Percentiles rank a stretch among this genome's conserved stretches.
phyloP scores from a whole-genome alignment of 495 filamentous ascomycete species.

The Aspergillus cristatus region DNA sequence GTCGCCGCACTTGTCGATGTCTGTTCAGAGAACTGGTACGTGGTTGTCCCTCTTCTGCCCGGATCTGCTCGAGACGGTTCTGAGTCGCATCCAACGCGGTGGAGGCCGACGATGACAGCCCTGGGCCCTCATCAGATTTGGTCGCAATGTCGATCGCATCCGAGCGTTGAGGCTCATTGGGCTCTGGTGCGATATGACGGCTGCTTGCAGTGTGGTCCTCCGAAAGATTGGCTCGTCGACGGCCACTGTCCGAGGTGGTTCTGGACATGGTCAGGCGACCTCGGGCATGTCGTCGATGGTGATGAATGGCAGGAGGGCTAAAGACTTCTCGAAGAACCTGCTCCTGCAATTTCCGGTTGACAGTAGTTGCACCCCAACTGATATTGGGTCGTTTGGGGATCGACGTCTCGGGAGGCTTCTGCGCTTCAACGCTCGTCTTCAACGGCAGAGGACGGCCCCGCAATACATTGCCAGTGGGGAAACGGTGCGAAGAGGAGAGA shows the following conservation, averaged over 20 bases:
- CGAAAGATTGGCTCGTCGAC: conserved; percentile 22
- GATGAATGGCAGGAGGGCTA: conserved; percentile 68
- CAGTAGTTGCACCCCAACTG: conserved; percentile 92
- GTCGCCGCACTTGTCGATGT: conserved; percentile 35
- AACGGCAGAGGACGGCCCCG: conserved; percentile 1
- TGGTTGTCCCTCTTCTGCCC: conserved; percentile 18
- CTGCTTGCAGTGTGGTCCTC: conserved; percentile 22
- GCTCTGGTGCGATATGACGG: conserved; percentile 10
- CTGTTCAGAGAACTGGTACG: conserved; percentile 27
- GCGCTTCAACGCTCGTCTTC: neutral
- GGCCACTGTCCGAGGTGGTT: conserved; percentile 28
- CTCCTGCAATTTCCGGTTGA: conserved; percentile 80
- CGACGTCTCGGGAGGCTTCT: conserved; percentile 7
- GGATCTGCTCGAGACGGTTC: conserved; percentile 24
- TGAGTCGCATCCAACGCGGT: conserved; percentile 31
- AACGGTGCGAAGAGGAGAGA: conserved; percentile 9
- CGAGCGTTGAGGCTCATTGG: conserved; percentile 11
- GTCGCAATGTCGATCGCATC: conserved; percentile 25
- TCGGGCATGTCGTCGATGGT: conserved; percentile 50
- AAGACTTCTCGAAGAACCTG: conserved; percentile 95
- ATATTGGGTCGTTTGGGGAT: conserved; percentile 36
- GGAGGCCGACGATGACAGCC: conserved; percentile 36
- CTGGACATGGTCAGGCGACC: conserved; percentile 49
- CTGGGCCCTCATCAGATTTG: conserved; percentile 14
- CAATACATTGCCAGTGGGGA: conserved; percentile 8